Base-by-base conservation (phyloP, 176 grass and related monocot genomes). In the Zea luxurians region DNA sequence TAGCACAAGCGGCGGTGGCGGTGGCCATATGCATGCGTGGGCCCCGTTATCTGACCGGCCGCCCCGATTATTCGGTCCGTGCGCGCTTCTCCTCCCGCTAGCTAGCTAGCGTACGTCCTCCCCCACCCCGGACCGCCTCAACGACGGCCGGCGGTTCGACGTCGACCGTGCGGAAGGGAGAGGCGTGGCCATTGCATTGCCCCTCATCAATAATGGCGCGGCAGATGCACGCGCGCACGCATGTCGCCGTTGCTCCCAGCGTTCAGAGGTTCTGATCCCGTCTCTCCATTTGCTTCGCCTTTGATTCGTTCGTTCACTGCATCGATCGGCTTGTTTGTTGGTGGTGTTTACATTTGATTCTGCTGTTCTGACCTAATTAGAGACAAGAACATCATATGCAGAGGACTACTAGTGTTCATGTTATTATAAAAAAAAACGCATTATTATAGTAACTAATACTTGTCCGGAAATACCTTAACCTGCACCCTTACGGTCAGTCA, bases 151-250 rank as follows among this genome's bases (percentile, higher is more conserved):
- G 79, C 38, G 68, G 79, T 36, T 83, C 68, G 41, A 69, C 77
- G 66, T 81, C 71, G 69, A 88, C 48, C 48, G 58, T 49, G 74
- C 53, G 16, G 12, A 88, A 70, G 76, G 86, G 71, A 76, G 71
- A 80, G 82, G 64, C 57, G 48, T 8, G 48, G 62, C 64, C 15
- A 6, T 53, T 53, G 48, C 5, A 0, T 52, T 50, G 48, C 48
- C 13, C 48, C 13, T 50, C 48, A 0, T 53, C 16, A 16, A 55
- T 17, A 27, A 27, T 27, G 27, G 52, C 16, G 6, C 52, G 4
- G 7, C 45, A 9, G 35, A 67, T 13, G 69, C 41, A 21, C 2
- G 38, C 50, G 42, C 40, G 36, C 9, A 6, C 12, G 34, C 53
- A 8, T 1, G 7, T 18, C 17, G 53, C 53, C 7, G 17, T 57